These are phyloP conservation scores for Perilla frutescens DNA, from an alignment of 257 asterid genomes.

Conservation along the genomic window DNA sequence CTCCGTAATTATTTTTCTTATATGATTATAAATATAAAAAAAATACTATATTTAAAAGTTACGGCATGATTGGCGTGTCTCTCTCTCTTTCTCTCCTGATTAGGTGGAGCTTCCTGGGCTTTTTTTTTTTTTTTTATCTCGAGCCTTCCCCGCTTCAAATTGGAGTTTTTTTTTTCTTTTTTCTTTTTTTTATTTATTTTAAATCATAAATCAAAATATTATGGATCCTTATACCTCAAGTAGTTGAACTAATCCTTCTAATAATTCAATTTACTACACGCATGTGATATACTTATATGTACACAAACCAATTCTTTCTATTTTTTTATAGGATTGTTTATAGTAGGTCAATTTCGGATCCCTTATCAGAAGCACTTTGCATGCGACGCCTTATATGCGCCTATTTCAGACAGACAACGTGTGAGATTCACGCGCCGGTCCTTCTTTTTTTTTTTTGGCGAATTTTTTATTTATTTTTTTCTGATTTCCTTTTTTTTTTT, in stretches of 20 bases:
- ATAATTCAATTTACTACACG: too few species aligned
- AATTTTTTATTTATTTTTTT: too few species aligned
- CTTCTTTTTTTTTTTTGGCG: too few species aligned
- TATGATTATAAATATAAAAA: not conserved
- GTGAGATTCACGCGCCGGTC: too few species aligned
- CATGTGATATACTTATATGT: too few species aligned
- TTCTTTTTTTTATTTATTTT: not conserved
- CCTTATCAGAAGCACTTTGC: too few species aligned
- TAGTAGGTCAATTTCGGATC: too few species aligned
- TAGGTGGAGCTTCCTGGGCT: slow-evolving; percentile 3
- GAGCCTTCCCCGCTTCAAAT: slow-evolving; percentile 3
- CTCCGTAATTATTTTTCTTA: not conserved
- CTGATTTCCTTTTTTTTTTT: too few species aligned
- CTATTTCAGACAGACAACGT: too few species aligned
- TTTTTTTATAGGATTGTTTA: too few species aligned
- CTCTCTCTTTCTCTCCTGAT: not conserved
- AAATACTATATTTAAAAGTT: not conserved
- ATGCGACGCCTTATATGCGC: too few species aligned
- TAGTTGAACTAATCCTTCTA: not conserved
- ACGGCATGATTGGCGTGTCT: slow-evolving; percentile 20
- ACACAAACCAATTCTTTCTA: too few species aligned
- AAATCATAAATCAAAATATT: not conserved
- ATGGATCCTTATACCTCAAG: not conserved
- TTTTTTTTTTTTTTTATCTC: not conserved
- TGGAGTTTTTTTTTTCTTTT: not conserved